Evolutionary conservation across 176 grass and related monocot species (phyloP).

Genomic region (Raddia guianensis): DNA sequence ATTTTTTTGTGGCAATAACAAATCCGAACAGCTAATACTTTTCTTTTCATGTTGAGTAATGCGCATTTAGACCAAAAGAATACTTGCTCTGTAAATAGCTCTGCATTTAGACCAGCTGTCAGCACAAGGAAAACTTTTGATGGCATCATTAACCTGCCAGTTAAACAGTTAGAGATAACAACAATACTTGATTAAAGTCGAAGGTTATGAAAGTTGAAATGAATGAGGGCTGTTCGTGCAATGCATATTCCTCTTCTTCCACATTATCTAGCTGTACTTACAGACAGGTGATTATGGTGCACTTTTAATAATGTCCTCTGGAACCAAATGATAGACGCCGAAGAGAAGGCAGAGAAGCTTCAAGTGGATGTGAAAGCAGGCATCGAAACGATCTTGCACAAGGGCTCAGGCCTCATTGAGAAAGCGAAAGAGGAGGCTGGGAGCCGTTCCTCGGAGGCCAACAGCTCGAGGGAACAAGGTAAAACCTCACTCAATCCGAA

Average conservation of each 20-base stretch:
- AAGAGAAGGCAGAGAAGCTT: constrained; percentile 33
- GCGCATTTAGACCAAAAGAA: not conserved
- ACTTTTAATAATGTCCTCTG: constrained; percentile 28
- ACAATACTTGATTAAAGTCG: not conserved
- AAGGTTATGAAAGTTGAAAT: constrained; percentile 34
- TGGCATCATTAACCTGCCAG: not conserved
- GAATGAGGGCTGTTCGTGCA: constrained; percentile 7
- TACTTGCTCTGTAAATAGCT: constrained; percentile 1
- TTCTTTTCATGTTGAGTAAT: not conserved
- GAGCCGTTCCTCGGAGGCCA: constrained; percentile 29
- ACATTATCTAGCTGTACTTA: not conserved
- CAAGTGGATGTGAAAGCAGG: constrained; percentile 44
- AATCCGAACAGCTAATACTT: constrained; percentile 21
- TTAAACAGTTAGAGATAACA: not conserved
- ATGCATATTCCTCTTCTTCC: constrained; percentile 27
- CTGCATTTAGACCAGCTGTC: not conserved
- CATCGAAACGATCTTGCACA: constrained; percentile 44
- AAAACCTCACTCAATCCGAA: constrained; percentile 33
- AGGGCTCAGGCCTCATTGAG: constrained; percentile 38
- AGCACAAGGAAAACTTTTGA: not conserved
- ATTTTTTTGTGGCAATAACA: constrained; percentile 10
- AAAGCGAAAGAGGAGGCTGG: constrained; percentile 44
- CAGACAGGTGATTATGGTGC: constrained; percentile 18
- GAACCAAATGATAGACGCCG: constrained; percentile 31
- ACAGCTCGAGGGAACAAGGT: constrained; percentile 43